phyloP scores from a whole-genome alignment of 805 yeast species.

The Phaffomyces thermotolerans region DNA sequence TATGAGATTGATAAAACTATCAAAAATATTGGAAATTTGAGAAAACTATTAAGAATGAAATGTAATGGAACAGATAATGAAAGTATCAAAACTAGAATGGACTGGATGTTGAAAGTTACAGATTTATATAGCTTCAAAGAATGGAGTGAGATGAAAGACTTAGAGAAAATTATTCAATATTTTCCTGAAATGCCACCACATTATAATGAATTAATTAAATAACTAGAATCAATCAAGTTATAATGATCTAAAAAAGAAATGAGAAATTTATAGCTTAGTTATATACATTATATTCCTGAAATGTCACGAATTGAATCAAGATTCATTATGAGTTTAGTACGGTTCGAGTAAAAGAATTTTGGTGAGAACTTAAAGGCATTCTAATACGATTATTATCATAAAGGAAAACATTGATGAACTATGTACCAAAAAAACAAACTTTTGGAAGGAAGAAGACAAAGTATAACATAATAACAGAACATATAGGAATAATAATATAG shows the following conservation, averaged over 20 bases:
- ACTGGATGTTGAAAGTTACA: constrained; percentile 59
- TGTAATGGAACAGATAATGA: constrained; percentile 39
- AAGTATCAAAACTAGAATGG: constrained; percentile 57
- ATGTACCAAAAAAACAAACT: neutral
- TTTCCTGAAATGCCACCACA: constrained; percentile 48
- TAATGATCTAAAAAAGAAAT: no score
- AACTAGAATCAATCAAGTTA: neutral
- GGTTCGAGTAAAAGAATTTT: no score
- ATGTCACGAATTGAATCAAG: no score
- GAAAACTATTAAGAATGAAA: constrained; percentile 41
- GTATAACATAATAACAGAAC: neutral
- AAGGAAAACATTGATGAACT: no score
- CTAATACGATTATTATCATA: no score
- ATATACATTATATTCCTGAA: no score
- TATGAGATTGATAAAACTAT: constrained; percentile 47
- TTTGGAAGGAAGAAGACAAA: neutral
- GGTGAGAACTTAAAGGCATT: no score
- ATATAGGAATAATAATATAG: neutral
- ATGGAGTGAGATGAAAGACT: constrained; percentile 43
- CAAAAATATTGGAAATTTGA: constrained; percentile 48
- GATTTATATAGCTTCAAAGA: constrained; percentile 51
- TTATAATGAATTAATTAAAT: constrained; percentile 7
- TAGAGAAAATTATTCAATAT: constrained; percentile 31
- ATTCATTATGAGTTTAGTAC: no score
- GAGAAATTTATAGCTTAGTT: no score